phyloP scores from a whole-genome alignment of 2,329 filamentous ascomycete genomes.

The Fusarium torreyae region DNA sequence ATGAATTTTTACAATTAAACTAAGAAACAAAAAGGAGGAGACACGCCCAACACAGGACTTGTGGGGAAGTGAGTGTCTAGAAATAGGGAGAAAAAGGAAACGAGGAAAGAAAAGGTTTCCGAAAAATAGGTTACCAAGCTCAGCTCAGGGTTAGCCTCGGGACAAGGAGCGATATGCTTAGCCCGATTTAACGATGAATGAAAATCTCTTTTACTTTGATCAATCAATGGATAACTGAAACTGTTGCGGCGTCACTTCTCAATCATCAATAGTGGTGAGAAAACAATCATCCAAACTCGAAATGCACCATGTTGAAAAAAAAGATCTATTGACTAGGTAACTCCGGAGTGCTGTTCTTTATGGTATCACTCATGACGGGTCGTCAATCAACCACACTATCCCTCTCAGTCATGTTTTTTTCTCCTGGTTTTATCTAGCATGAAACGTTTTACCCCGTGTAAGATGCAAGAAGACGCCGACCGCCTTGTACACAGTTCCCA shows the following conservation, averaged over 20 bases:
- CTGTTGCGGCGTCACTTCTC: too few relatives aligned
- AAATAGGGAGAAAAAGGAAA: constrained; percentile 15
- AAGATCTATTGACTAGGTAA: constrained; percentile 49
- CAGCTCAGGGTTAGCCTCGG: constrained; percentile 21
- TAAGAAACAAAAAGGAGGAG: constrained; percentile 9
- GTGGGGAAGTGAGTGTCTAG: constrained; percentile 2
- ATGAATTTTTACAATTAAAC: constrained; percentile 32
- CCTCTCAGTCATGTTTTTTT: constrained; percentile 36
- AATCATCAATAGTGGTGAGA: too few relatives aligned
- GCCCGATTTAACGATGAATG: constrained; percentile 40
- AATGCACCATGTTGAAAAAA: constrained; percentile 41
- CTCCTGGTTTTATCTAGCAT: constrained; percentile 45
- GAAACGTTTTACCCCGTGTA: constrained; percentile 37
- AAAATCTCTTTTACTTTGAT: constrained; percentile 33
- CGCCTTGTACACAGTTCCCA: constrained; percentile 44
- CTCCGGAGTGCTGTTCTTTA: constrained; percentile 49
- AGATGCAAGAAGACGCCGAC: constrained; percentile 50
- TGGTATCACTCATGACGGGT: constrained; percentile 51
- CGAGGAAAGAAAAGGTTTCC: constrained; percentile 9
- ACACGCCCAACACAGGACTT: constrained; percentile 8
- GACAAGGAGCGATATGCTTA: constrained; percentile 14
- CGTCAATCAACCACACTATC: constrained; percentile 46
- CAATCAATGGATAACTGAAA: constrained; percentile 1
- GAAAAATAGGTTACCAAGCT: constrained; percentile 23
- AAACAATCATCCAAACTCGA: neutral